Evolutionary conservation across 495 filamentous ascomycete species (phyloP).

Genomic region (Neurospora hispaniola): DNA sequence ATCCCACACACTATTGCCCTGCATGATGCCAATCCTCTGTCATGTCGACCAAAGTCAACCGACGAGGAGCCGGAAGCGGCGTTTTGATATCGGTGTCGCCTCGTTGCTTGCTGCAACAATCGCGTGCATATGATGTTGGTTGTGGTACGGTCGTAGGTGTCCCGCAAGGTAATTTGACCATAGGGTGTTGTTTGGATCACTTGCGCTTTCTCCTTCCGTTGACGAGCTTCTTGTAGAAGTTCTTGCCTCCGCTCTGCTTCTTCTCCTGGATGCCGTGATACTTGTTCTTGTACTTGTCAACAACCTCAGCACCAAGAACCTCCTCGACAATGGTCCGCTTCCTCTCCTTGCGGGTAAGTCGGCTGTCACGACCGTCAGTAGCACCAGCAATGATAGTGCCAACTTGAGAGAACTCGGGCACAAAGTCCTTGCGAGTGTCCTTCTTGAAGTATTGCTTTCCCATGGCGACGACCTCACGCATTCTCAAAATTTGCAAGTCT

Average conservation of each 20-base stretch:
- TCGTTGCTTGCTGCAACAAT: not conserved
- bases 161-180: not conserved
- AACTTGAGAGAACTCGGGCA: constrained; percentile 77
- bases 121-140: not conserved
- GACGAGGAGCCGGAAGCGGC: not conserved
- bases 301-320: constrained; percentile 52
- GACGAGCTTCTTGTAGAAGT: constrained; percentile 24
- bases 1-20: not conserved
- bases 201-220: constrained; percentile 17
- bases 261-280: constrained; percentile 25
- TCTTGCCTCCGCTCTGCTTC: constrained; percentile 20
- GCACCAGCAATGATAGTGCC: constrained; percentile 84
- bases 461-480: constrained; percentile 81
- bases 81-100: not conserved
- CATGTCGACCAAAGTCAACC: not conserved
- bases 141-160: not conserved
- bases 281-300: constrained; percentile 26
- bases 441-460: constrained; percentile 85
- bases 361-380: constrained; percentile 70
- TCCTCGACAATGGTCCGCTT: constrained; percentile 90
- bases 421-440: constrained; percentile 44
- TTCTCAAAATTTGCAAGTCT: constrained; percentile 75
- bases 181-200: constrained; percentile 5
- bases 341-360: constrained; percentile 75
- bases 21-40: not conserved